phyloP scores from a whole-genome alignment of 2,329 filamentous ascomycete genomes.

The Phialophora verrucosa region DNA sequence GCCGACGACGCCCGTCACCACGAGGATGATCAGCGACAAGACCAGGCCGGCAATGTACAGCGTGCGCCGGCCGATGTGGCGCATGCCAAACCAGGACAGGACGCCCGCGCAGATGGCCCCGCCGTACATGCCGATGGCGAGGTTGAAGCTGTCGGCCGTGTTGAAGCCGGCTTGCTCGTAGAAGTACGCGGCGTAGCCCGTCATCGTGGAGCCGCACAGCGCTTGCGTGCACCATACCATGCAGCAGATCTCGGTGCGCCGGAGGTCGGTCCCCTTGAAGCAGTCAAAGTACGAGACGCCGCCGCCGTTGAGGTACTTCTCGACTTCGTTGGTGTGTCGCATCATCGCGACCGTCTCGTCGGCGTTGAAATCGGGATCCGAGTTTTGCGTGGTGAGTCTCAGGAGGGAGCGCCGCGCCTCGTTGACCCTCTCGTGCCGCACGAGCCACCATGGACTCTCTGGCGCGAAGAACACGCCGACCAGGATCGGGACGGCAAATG shows the following conservation, averaged over 20 bases:
- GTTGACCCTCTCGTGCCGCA: conserved; percentile 50
- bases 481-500: conserved; percentile 56
- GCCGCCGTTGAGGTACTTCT: conserved; percentile 40
- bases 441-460: conserved; percentile 60
- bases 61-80: conserved; percentile 44
- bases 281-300: conserved; percentile 47
- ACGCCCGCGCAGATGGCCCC: conserved; percentile 44
- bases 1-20: conserved; percentile 45
- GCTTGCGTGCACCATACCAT: conserved; percentile 43
- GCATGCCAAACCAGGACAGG: conserved; percentile 45
- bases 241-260: conserved; percentile 46
- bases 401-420: conserved; percentile 51
- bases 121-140: conserved; percentile 48
- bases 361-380: conserved; percentile 51
- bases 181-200: conserved; percentile 44
- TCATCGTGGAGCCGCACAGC: conserved; percentile 44
- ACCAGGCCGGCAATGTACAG: conserved; percentile 46
- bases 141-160: conserved; percentile 47
- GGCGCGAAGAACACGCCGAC: conserved; percentile 54
- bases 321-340: conserved; percentile 59
- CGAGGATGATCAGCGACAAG: conserved; percentile 42
- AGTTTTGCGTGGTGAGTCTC: conserved; percentile 49
- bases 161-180: conserved; percentile 46
- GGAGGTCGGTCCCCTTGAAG: conserved; percentile 45
- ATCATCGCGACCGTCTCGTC: conserved; percentile 61